Evolutionary conservation across 208 protist species (phyloP).

Genomic region (Leptomonas pyrrhocoris): DNA sequence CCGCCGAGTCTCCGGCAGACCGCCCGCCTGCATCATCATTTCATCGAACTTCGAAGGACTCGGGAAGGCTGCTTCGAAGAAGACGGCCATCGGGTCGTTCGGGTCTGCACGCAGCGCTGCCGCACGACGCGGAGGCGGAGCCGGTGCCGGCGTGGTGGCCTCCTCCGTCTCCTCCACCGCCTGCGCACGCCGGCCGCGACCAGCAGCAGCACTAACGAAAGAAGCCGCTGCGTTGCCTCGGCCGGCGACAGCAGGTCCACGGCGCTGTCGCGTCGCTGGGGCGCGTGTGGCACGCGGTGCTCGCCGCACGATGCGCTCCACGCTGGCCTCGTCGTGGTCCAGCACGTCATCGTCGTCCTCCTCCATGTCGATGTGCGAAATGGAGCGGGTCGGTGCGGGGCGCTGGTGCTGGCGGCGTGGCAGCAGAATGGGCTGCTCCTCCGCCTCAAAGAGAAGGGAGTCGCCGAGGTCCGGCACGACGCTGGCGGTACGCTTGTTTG

Average conservation of each 20-base stretch:
- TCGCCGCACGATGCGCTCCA: conserved; percentile 41
- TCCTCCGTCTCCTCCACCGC: conserved; percentile 2
- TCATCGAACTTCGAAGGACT: conserved; percentile 90
- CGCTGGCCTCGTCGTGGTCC: conserved; percentile 20
- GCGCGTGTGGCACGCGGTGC: conserved; percentile 40
- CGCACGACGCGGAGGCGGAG: conserved; percentile 14
- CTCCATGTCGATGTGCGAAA: conserved; percentile 55
- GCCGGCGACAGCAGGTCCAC: background rate
- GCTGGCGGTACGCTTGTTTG: conserved; percentile 38
- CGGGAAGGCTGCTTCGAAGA: conserved; percentile 83
- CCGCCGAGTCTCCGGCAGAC: conserved; percentile 44
- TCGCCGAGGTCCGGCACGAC: conserved; percentile 52
- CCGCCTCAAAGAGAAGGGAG: conserved; percentile 64
- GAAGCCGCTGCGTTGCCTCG: background rate
- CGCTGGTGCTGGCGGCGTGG: conserved; percentile 48
- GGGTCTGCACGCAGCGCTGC: conserved; percentile 32
- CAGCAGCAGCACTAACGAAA: background rate
- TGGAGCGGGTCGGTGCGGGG: conserved; percentile 48
- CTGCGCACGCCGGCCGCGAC: conserved; percentile 3
- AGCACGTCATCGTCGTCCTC: conserved; percentile 38
- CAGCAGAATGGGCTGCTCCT: conserved; percentile 75
- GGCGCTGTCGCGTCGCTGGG: conserved; percentile 17
- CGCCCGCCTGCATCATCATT: conserved; percentile 84
- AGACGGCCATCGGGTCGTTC: conserved; percentile 85
- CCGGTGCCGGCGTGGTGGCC: background rate